Evolutionary conservation across 805 yeast species (phyloP).

Genomic region (Lipomyces oligophaga): DNA sequence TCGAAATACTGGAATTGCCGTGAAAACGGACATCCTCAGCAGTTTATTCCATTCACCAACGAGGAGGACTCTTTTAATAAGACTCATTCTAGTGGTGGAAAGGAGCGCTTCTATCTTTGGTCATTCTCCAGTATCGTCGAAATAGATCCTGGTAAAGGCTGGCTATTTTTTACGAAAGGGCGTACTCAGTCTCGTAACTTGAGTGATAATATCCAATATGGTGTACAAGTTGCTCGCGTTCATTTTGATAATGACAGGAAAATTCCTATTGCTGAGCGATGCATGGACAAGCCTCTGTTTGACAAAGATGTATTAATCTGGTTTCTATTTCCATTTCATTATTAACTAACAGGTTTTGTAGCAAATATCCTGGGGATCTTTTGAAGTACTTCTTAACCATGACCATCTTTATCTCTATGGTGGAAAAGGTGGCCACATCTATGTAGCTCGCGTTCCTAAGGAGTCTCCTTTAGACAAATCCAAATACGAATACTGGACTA

Average conservation of each 20-base stretch:
- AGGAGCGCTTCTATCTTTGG: conserved; percentile 22
- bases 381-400: conserved; percentile 14
- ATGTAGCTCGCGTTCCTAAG: conserved; percentile 22
- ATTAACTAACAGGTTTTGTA: neutral
- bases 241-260: conserved; percentile 8
- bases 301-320: conserved; percentile 1
- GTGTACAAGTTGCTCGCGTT: conserved; percentile 20
- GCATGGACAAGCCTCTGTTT: conserved; percentile 19
- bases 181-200: conserved; percentile 16
- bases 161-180: conserved; percentile 25
- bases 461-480: conserved; percentile 12
- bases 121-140: conserved; percentile 24
- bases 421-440: conserved; percentile 13
- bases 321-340: neutral
- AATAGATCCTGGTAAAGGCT: conserved; percentile 23
- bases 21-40: conserved; percentile 20
- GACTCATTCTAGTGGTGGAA: conserved; percentile 19
- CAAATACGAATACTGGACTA: conserved; percentile 22
- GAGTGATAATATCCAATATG: conserved; percentile 15
- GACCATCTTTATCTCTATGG: conserved; percentile 26
- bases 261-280: conserved; percentile 21
- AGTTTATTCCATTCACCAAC: conserved; percentile 26
- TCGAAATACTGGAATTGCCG: conserved; percentile 19
- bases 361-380: conserved; percentile 19
- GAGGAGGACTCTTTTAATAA: conserved; percentile 20